phyloP scores from a whole-genome alignment of 164 flowering plant genomes.

The Vitis labrusca region DNA sequence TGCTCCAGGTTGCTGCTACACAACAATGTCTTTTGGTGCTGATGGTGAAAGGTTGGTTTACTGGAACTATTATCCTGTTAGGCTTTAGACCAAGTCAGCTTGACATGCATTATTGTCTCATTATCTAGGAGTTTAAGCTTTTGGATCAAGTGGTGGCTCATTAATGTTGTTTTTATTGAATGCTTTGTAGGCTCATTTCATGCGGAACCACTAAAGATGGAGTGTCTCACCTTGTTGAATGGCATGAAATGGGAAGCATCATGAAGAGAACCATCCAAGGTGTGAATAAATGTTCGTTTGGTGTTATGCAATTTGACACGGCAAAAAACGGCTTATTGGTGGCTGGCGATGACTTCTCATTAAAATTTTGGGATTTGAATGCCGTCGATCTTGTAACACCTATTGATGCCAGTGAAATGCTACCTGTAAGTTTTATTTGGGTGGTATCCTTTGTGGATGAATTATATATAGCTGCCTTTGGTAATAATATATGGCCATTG shows the following conservation, averaged over 20 bases:
- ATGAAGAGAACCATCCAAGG: constrained; percentile 28
- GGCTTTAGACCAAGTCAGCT: no score
- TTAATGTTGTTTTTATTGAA: neutral
- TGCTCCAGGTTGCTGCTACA: constrained; percentile 27
- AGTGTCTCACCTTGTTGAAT: constrained; percentile 26
- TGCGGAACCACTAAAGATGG: constrained; percentile 36
- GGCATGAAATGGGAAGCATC: constrained; percentile 30
- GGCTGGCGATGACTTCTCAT: constrained; percentile 25
- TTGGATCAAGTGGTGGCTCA: neutral
- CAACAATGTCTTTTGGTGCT: constrained; percentile 25
- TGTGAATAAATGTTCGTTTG: constrained; percentile 12
- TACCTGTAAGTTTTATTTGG: constrained; percentile 20
- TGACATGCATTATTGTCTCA: no score
- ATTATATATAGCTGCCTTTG: neutral
- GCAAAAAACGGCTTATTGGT: constrained; percentile 22
- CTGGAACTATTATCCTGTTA: neutral
- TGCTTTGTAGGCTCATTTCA: constrained; percentile 23
- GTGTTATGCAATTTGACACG: constrained; percentile 25
- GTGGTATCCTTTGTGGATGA: neutral
- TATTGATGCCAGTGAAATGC: constrained; percentile 27
- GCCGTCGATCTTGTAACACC: constrained; percentile 15
- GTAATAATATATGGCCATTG: neutral
- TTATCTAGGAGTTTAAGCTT: neutral
- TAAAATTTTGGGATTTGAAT: constrained; percentile 36
- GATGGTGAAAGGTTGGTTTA: constrained; percentile 24